Evolutionary conservation across 2,329 filamentous ascomycete species (phyloP).

Genomic region (Endoconidiophora polonica): DNA sequence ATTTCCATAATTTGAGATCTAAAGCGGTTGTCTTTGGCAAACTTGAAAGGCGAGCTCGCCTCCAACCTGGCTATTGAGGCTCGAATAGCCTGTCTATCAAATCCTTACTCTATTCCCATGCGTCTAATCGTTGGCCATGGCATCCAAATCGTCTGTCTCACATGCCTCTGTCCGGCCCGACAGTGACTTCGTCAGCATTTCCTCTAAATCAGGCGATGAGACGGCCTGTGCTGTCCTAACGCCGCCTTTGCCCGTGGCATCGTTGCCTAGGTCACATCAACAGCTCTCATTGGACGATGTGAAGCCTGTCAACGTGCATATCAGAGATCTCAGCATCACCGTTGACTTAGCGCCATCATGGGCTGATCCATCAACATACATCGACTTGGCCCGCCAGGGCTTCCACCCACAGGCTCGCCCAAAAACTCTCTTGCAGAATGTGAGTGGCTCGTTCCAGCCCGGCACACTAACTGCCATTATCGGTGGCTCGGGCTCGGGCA

Average conservation of each 20-base stretch:
- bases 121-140: too few relatives aligned
- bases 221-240: neutral
- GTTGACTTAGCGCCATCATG: constrained; percentile 42
- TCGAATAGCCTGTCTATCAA: too few relatives aligned
- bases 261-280: neutral
- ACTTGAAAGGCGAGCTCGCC: too few relatives aligned
- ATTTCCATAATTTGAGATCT: too few relatives aligned
- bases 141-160: too few relatives aligned
- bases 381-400: constrained; percentile 23
- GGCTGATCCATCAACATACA: constrained; percentile 31
- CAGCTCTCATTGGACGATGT: constrained; percentile 32
- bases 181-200: too few relatives aligned
- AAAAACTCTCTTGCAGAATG: constrained; percentile 42
- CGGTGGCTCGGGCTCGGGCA: constrained; percentile 57
- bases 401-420: constrained; percentile 23
- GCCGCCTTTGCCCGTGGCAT: too few relatives aligned
- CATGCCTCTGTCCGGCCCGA: too few relatives aligned
- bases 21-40: too few relatives aligned
- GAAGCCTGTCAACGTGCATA: constrained; percentile 35
- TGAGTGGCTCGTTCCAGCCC: constrained; percentile 45
- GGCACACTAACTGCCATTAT: constrained; percentile 61
- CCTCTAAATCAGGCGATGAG: too few relatives aligned
- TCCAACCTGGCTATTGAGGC: too few relatives aligned
- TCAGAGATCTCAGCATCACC: constrained; percentile 36
- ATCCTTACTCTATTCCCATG: too few relatives aligned